A percentile compares a stretch with the other conserved stretches of the same genome.
Evolutionary conservation across 2,329 filamentous ascomycete species (phyloP).

Genomic region (Paraphaeosphaeria minitans): DNA sequence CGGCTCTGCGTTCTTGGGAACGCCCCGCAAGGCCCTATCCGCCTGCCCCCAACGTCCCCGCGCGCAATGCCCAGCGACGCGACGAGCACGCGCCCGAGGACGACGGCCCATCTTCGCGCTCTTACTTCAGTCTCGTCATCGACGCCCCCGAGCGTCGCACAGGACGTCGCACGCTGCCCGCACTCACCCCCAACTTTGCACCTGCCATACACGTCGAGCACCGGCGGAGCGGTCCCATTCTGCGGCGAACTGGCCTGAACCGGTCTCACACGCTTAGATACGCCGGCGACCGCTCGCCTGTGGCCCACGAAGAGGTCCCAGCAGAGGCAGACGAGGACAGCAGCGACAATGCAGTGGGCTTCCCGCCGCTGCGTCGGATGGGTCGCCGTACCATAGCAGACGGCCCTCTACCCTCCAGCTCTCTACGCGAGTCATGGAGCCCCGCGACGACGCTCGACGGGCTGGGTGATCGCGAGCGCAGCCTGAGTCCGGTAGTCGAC

Average conservation of each 20-base stretch:
- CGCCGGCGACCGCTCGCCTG: not conserved
- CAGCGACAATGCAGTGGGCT: conserved; percentile 35
- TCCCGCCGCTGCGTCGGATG: conserved; percentile 46
- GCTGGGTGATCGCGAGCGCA: conserved; percentile 82
- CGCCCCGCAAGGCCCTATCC: conserved; percentile 26
- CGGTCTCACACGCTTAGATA: not conserved
- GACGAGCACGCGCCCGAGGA: conserved; percentile 21
- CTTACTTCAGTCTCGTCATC: conserved; percentile 15
- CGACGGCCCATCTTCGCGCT: conserved; percentile 12
- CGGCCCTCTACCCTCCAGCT: conserved; percentile 43
- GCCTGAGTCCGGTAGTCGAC: conserved; percentile 67
- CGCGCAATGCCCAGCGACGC: conserved; percentile 26
- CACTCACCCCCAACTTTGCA: conserved; percentile 44
- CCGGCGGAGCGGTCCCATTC: not conserved
- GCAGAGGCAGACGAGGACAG: conserved; percentile 30
- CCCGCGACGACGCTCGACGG: conserved; percentile 63
- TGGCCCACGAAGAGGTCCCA: conserved; percentile 3
- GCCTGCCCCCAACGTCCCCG: conserved; percentile 42
- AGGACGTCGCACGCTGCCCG: conserved; percentile 25
- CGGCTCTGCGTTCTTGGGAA: conserved; percentile 17
- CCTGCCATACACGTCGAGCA: conserved; percentile 23
- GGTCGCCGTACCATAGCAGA: conserved; percentile 45
- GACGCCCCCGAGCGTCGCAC: conserved; percentile 12
- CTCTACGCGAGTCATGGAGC: conserved; percentile 47
- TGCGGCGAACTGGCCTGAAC: not conserved